Conservation (phyloP, 176 grass and related monocot species). For the Aegilops longissima region DNA sequence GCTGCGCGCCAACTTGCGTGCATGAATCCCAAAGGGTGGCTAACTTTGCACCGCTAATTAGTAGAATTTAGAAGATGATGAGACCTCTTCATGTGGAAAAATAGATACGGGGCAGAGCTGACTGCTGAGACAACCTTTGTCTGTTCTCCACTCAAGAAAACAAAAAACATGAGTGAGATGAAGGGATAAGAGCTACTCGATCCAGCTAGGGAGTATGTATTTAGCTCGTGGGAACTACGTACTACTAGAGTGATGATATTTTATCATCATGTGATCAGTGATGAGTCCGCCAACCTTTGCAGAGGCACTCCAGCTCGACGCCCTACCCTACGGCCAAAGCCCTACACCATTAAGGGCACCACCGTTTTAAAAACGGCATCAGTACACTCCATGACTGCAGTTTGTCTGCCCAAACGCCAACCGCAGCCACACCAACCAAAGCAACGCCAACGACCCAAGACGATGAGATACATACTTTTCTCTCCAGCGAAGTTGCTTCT, state of each 20-base stretch:
- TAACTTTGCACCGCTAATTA: too few species aligned
- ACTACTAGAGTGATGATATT: neutral
- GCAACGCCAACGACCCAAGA: constrained; percentile 21
- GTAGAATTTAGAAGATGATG: too few species aligned
- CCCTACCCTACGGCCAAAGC: constrained; percentile 26
- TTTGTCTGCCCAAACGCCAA: constrained; percentile 53
- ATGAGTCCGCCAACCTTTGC: constrained; percentile 35
- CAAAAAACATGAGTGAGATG: neutral
- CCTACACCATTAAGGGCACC: neutral
- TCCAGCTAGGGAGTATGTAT: neutral
- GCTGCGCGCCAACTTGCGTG: neutral
- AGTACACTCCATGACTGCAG: constrained; percentile 39
- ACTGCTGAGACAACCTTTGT: neutral
- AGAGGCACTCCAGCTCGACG: constrained; percentile 13
- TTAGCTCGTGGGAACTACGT: neutral
- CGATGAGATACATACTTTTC: neutral
- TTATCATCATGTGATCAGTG: neutral
- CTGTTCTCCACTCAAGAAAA: constrained; percentile 33
- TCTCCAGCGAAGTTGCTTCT: constrained; percentile 16
- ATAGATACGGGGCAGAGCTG: constrained; percentile 29
- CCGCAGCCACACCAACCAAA: constrained; percentile 55
- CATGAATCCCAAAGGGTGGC: neutral
- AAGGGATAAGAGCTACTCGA: neutral
- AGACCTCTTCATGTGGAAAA: neutral
- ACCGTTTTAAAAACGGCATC: constrained; percentile 28